Evolutionary conservation across 495 filamentous ascomycete species (phyloP).

Genomic region (Usnea hakonensis): DNA sequence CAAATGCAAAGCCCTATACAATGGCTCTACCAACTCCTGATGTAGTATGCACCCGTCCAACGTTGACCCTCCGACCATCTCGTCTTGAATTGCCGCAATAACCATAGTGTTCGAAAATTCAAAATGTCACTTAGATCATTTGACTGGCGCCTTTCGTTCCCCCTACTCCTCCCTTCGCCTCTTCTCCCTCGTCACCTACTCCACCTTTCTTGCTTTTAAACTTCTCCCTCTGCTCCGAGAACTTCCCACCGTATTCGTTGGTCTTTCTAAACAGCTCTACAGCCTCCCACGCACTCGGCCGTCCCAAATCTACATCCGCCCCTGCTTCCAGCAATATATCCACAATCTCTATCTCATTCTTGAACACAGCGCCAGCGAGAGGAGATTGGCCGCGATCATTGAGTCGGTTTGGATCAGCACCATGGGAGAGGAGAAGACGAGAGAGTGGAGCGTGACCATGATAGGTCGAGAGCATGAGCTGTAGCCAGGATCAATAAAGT

Average conservation of each 20-base stretch:
- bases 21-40: not conserved
- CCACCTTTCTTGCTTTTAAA: not conserved
- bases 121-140: not conserved
- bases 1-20: not conserved
- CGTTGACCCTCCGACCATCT: not conserved
- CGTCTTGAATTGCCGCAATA: not conserved
- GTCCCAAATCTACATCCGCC: constrained; percentile 43
- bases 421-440: constrained; percentile 40
- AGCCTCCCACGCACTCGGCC: constrained; percentile 41
- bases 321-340: constrained; percentile 36
- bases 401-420: constrained; percentile 45
- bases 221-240: constrained; percentile 28
- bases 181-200: not conserved
- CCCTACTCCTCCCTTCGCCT: constrained; percentile 8
- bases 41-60: not conserved
- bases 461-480: constrained; percentile 50
- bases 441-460: constrained; percentile 46
- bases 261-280: constrained; percentile 45
- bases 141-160: constrained; percentile 15
- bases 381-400: constrained; percentile 49
- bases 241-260: constrained; percentile 38
- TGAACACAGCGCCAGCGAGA: constrained; percentile 49
- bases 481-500: not conserved
- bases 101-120: not conserved
- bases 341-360: constrained; percentile 37